Evolutionary conservation across 2,329 filamentous ascomycete species (phyloP).

Genomic region (Fusarium armeniacum): DNA sequence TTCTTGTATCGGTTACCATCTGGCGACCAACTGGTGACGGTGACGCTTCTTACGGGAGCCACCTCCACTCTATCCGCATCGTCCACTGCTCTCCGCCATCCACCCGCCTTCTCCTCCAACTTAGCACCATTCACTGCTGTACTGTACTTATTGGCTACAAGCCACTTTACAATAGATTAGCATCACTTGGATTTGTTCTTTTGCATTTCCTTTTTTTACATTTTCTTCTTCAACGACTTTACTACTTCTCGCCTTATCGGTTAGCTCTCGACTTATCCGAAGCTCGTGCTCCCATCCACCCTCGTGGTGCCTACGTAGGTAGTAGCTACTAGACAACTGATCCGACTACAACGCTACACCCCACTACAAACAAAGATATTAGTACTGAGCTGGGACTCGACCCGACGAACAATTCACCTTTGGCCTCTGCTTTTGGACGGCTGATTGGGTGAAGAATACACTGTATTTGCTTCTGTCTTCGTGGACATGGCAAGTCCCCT

Average conservation of each 20-base stretch:
- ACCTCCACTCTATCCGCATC: conserved; percentile 48
- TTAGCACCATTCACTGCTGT: conserved; percentile 10
- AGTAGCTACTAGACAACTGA: conserved; percentile 14
- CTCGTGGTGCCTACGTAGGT: conserved; percentile 16
- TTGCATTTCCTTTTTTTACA: conserved; percentile 4
- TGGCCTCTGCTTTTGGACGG: conserved; percentile 16
- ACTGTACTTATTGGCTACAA: conserved; percentile 30
- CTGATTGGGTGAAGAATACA: conserved; percentile 12
- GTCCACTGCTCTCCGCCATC: conserved; percentile 46
- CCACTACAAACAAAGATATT: conserved; percentile 28
- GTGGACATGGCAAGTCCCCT: conserved; percentile 48
- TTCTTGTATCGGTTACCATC: neutral
- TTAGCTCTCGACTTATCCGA: conserved; percentile 21
- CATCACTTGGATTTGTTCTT: conserved; percentile 16
- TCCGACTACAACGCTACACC: conserved; percentile 29
- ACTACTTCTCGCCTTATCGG: conserved; percentile 11
- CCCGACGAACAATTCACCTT: conserved; percentile 21
- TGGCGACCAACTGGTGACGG: conserved; percentile 46
- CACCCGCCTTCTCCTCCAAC: conserved; percentile 33
- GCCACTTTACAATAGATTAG: conserved; percentile 35
- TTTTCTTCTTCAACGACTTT: neutral
- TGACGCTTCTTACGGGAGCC: conserved; percentile 42
- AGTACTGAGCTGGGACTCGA: conserved; percentile 21
- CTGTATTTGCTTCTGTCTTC: conserved; percentile 20
- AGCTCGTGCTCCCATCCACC: conserved; percentile 37